A percentile compares a stretch with the other conserved stretches of the same genome.
phyloP scores from a whole-genome alignment of 2,329 filamentous ascomycete species.

The Sarocladium brachiariae region DNA sequence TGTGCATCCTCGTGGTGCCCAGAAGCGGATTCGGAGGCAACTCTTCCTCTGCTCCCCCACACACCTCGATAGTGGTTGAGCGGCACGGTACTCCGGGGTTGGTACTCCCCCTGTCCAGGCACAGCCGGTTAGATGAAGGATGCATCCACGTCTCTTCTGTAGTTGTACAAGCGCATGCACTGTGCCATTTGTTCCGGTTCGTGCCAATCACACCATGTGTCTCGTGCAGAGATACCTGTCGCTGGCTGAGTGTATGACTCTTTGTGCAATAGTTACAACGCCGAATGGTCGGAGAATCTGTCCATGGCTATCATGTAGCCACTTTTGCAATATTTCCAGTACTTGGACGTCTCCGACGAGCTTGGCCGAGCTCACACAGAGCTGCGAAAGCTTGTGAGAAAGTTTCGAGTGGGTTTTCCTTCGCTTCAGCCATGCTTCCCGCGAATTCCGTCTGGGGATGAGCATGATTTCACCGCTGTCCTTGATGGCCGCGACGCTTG shows the following conservation, averaged over 20 bases:
- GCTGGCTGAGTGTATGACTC: too few relatives aligned
- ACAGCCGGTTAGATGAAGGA: constrained; percentile 4
- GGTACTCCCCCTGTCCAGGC: constrained; percentile 3
- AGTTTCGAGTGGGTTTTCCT: neutral
- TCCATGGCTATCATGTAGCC: neutral
- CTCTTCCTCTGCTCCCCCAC: neutral
- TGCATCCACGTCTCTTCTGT: neutral
- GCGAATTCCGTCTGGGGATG: neutral
- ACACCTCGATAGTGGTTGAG: constrained; percentile 1
- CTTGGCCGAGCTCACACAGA: neutral
- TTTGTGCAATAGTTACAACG: neutral
- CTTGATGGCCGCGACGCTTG: too few relatives aligned
- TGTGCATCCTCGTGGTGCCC: neutral
- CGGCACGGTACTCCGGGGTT: constrained; percentile 6
- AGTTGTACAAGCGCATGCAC: neutral
- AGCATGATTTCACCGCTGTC: neutral
- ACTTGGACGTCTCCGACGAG: constrained; percentile 1
- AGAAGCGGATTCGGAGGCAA: neutral
- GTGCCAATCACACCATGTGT: neutral
- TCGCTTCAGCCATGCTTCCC: neutral
- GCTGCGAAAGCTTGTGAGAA: neutral
- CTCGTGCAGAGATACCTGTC: too few relatives aligned
- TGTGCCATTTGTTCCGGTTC: neutral
- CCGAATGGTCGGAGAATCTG: constrained; percentile 7
- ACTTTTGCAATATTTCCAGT: neutral